Conservation (phyloP, 371 early-diverging fungal genomes). For the Zychaea mexicana region DNA sequence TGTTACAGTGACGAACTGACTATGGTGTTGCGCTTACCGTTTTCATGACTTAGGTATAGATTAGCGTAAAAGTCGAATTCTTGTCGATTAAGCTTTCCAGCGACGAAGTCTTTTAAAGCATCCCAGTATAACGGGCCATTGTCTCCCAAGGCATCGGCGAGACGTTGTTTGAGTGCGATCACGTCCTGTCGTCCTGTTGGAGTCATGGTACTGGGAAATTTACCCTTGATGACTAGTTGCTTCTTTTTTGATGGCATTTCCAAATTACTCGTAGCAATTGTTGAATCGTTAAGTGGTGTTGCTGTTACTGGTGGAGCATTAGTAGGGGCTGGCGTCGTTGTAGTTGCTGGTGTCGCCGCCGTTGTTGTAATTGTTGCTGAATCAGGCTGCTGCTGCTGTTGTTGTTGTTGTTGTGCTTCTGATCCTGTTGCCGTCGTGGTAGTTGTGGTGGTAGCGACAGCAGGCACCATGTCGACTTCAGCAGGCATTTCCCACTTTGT, state of each 20-base stretch:
- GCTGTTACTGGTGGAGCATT: background rate
- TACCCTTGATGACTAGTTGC: background rate
- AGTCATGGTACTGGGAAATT: slow-evolving; percentile 16
- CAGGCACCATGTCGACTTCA: slow-evolving; percentile 1
- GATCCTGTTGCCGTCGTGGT: background rate
- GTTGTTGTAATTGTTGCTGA: background rate
- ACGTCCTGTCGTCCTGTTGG: slow-evolving; percentile 63
- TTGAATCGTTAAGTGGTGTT: slow-evolving; percentile 1
- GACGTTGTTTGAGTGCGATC: slow-evolving; percentile 71
- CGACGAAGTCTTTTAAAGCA: slow-evolving; percentile 76
- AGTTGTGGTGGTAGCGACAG: background rate
- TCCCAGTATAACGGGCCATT: slow-evolving; percentile 82
- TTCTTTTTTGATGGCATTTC: background rate
- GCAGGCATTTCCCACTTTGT: background rate
- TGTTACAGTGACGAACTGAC: no score
- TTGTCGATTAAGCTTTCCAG: slow-evolving; percentile 74
- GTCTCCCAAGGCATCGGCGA: slow-evolving; percentile 80
- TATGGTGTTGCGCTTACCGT: no score
- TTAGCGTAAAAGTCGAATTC: slow-evolving; percentile 83
- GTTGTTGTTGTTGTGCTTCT: background rate
- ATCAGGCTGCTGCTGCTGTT: background rate
- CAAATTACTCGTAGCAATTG: background rate
- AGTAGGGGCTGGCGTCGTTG: background rate
- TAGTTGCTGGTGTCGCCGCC: background rate
- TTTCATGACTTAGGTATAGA: slow-evolving; percentile 63